Percentiles rank a stretch among this genome's conserved stretches.
phyloP scores from a whole-genome alignment of 2,329 filamentous ascomycete genomes.

The Curvularia lunata region DNA sequence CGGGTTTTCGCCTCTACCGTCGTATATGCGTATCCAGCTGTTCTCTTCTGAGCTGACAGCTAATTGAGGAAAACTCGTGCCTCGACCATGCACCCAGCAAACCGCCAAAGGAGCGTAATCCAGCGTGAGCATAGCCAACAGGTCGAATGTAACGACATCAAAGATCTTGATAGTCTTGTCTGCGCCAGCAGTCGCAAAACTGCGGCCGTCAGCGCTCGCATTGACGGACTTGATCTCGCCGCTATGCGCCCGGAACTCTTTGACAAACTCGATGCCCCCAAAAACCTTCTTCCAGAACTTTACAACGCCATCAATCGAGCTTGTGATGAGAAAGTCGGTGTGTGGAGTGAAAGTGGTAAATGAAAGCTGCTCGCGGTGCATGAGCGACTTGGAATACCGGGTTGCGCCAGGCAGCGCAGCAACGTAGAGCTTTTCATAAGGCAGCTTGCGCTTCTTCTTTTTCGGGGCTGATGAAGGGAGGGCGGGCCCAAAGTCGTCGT shows the following conservation, averaged over 20 bases:
- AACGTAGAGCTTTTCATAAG: slow-evolving; percentile 94
- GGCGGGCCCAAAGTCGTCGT: slow-evolving; percentile 84
- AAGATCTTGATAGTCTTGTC: slow-evolving; percentile 83
- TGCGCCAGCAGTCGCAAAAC: slow-evolving; percentile 85
- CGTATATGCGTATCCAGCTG: slow-evolving; percentile 80
- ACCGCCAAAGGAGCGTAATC: slow-evolving; percentile 77
- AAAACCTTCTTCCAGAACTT: slow-evolving; percentile 99
- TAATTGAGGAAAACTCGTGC: slow-evolving; percentile 84
- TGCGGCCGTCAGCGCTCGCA: slow-evolving; percentile 86
- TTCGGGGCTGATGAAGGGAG: slow-evolving; percentile 80
- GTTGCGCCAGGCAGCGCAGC: slow-evolving; percentile 79
- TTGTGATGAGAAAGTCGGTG: slow-evolving; percentile 95
- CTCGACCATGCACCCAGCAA: slow-evolving; percentile 87
- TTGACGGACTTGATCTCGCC: slow-evolving; percentile 85
- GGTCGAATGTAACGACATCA: slow-evolving; percentile 77
- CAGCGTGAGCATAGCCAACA: slow-evolving; percentile 70
- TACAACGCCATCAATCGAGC: slow-evolving; percentile 91
- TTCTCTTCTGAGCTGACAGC: slow-evolving; percentile 80
- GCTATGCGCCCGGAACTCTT: slow-evolving; percentile 91
- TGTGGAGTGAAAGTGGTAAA: slow-evolving; percentile 87
- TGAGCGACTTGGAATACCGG: slow-evolving; percentile 92
- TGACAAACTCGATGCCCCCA: slow-evolving; percentile 93
- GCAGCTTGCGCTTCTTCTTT: slow-evolving; percentile 89
- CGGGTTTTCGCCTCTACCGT: slow-evolving; percentile 82
- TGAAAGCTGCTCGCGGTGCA: slow-evolving; percentile 95